These are phyloP conservation scores for Ormosia emarginata DNA, from an alignment of 306 rosid genomes.

Conservation along the genomic window DNA sequence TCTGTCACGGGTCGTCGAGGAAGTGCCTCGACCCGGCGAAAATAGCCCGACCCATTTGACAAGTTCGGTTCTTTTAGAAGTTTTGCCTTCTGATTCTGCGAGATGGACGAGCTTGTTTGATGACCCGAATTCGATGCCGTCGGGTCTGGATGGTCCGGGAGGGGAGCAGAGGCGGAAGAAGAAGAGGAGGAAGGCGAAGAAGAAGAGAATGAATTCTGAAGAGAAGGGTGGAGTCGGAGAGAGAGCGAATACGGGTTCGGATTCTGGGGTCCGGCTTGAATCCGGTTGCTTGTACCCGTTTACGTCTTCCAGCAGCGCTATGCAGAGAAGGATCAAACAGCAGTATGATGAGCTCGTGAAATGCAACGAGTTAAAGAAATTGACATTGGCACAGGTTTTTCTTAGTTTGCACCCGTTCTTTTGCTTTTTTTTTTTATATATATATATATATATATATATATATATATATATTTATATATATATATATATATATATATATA, in stretches of 20 bases:
- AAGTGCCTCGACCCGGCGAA: slow-evolving; percentile 2
- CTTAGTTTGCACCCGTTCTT: not conserved
- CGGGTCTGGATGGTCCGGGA: slow-evolving; percentile 11
- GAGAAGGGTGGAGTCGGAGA: not conserved
- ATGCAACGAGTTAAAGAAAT: slow-evolving; percentile 53
- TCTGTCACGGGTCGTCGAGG: not conserved
- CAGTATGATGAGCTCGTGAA: slow-evolving; percentile 78
- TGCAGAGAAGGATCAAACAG: slow-evolving; percentile 81
- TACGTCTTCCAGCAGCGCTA: slow-evolving; percentile 67
- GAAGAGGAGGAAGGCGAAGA: slow-evolving; percentile 70
- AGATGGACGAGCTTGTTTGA: slow-evolving; percentile 50
- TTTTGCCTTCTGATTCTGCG: slow-evolving; percentile 47
- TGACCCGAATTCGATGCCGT: slow-evolving; percentile 17
- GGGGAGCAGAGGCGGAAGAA: slow-evolving; percentile 45
- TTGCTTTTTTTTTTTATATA: no score
- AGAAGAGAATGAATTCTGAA: slow-evolving; percentile 47
- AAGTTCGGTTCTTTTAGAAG: slow-evolving; percentile 42
- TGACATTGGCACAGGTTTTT: slow-evolving; percentile 68
- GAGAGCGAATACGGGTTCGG: slow-evolving; percentile 30
- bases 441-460: no score
- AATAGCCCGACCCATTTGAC: slow-evolving; percentile 34
- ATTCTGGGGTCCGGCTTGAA: slow-evolving; percentile 35
- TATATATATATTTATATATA: no score
- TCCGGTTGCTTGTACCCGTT: slow-evolving; percentile 62
- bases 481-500: no score